Percentiles rank a stretch among this genome's conserved stretches.
phyloP scores from a whole-genome alignment of 495 filamentous ascomycete species.

The Delitschia confertaspora region DNA sequence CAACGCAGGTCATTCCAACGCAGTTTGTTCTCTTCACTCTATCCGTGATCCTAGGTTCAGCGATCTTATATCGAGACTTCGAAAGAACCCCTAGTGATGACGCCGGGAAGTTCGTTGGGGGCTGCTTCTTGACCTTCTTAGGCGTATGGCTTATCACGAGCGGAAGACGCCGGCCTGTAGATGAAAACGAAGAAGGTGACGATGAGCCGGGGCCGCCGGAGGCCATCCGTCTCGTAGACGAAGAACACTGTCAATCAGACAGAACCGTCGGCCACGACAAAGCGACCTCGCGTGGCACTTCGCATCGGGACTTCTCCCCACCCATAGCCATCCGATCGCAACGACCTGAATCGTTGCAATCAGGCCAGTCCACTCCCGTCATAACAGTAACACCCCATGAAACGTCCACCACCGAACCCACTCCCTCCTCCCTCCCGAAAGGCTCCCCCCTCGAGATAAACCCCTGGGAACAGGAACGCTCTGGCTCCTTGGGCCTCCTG shows the following conservation, averaged over 20 bases:
- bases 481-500: slow-evolving; percentile 3
- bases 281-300: neutral
- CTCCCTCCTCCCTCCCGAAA: slow-evolving; percentile 2
- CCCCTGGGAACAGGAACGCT: slow-evolving; percentile 10
- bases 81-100: slow-evolving; percentile 61
- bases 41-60: slow-evolving; percentile 88
- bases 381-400: slow-evolving; percentile 3
- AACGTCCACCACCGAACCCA: neutral
- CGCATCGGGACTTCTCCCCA: slow-evolving; percentile 3
- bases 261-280: neutral
- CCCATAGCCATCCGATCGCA: too few relatives aligned
- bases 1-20: slow-evolving; percentile 91
- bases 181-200: slow-evolving; percentile 47
- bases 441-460: slow-evolving; percentile 9
- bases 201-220: slow-evolving; percentile 33
- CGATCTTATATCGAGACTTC: slow-evolving; percentile 88
- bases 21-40: slow-evolving; percentile 96
- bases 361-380: too few relatives aligned
- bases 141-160: slow-evolving; percentile 92
- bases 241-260: slow-evolving; percentile 22
- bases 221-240: slow-evolving; percentile 23
- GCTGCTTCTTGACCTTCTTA: slow-evolving; percentile 82
- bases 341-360: too few relatives aligned
- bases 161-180: slow-evolving; percentile 42
- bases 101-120: slow-evolving; percentile 75